Conservation (phyloP, 306 rosid species). For the Lathyrus aphaca region DNA sequence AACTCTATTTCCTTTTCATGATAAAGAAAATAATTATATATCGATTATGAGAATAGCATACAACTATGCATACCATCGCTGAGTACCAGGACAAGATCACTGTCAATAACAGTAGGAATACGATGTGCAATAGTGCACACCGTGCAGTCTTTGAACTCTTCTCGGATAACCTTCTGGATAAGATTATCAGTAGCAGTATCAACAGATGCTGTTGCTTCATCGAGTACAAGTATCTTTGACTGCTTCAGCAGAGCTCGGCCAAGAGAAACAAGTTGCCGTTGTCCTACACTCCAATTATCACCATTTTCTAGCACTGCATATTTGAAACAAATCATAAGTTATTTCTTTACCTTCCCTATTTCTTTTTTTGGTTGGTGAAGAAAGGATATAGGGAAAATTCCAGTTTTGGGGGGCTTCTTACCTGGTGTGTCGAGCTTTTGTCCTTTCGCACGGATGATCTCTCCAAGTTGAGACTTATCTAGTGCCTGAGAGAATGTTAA, state of each 20-base stretch:
- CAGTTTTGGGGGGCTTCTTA: constrained; percentile 26
- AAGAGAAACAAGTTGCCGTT: constrained; percentile 90
- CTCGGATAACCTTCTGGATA: constrained; percentile 82
- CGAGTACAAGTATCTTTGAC: constrained; percentile 89
- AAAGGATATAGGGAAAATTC: not conserved
- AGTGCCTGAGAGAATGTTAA: constrained; percentile 61
- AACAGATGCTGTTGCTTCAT: constrained; percentile 97
- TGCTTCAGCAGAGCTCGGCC: constrained; percentile 95
- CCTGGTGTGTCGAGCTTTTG: constrained; percentile 87
- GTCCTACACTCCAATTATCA: constrained; percentile 99
- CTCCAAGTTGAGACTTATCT: constrained; percentile 89
- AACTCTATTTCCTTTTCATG: not conserved
- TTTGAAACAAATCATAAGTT: constrained; percentile 32
- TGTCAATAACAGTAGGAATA: constrained; percentile 93
- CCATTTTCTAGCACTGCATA: constrained; percentile 94
- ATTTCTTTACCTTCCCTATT: not conserved
- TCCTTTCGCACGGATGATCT: constrained; percentile 64
- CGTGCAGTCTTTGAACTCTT: constrained; percentile 82
- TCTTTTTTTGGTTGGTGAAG: constrained; percentile 1
- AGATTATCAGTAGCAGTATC: constrained; percentile 90
- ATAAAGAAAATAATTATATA: not conserved
- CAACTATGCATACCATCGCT: constrained; percentile 72
- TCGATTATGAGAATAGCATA: not conserved
- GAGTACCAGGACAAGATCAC: constrained; percentile 82
- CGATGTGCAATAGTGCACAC: constrained; percentile 94